phyloP scores from a whole-genome alignment of 345 rosid genomes.

The Lepidium didymum region DNA sequence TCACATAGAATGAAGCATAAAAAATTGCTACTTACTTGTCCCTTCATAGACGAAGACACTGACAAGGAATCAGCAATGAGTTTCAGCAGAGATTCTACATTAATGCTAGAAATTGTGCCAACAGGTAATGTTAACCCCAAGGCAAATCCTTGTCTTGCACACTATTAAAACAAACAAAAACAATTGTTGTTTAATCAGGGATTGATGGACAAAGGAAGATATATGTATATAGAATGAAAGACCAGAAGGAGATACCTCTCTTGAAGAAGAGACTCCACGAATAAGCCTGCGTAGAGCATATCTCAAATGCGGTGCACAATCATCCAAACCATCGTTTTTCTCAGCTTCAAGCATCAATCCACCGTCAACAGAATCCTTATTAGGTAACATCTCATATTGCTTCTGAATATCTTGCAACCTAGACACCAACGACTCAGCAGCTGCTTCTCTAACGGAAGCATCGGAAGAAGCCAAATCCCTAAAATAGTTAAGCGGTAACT shows the following conservation, averaged over 20 bases:
- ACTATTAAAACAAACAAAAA: slow-evolving; percentile 36
- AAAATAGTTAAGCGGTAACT: slow-evolving; percentile 67
- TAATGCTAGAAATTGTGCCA: slow-evolving; percentile 49
- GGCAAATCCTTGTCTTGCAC: slow-evolving; percentile 95
- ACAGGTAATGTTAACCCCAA: slow-evolving; percentile 67
- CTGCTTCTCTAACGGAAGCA: slow-evolving; percentile 50
- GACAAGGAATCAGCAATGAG: slow-evolving; percentile 62
- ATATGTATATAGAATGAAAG: background rate
- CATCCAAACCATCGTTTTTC: slow-evolving; percentile 78
- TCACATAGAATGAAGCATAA: background rate
- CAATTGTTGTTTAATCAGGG: background rate
- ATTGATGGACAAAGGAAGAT: background rate
- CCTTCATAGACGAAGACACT: slow-evolving; percentile 87
- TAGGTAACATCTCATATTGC: slow-evolving; percentile 46
- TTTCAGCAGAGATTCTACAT: slow-evolving; percentile 61
- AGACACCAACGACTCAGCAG: slow-evolving; percentile 52
- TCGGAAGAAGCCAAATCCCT: slow-evolving; percentile 65
- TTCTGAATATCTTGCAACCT: slow-evolving; percentile 72
- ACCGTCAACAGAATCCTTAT: slow-evolving; percentile 44
- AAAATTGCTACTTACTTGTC: slow-evolving; percentile 54
- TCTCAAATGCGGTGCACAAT: slow-evolving; percentile 78
- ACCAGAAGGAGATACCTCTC: slow-evolving; percentile 53
- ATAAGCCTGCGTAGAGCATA: slow-evolving; percentile 84
- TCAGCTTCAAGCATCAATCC: slow-evolving; percentile 72
- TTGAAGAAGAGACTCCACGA: slow-evolving; percentile 89